Evolutionary conservation across 1,284 basidiomycete species (phyloP).

Genomic region (Boletus mariae): DNA sequence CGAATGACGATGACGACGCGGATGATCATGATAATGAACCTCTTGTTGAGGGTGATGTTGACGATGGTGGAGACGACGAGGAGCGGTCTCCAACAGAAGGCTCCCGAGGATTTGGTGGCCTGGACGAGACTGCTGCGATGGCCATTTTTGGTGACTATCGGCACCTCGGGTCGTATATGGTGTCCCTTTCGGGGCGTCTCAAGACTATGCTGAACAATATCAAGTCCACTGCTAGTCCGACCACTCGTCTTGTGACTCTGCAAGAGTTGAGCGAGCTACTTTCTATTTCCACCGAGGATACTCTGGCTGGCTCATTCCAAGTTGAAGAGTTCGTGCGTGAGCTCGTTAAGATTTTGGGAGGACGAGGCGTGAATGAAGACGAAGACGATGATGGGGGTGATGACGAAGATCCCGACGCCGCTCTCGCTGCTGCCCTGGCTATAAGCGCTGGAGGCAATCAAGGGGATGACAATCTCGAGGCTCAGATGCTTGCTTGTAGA

Average conservation of each 20-base stretch:
- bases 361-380: conserved; percentile 69
- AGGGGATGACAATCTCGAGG: conserved; percentile 85
- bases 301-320: conserved; percentile 91
- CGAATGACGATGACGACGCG: conserved; percentile 43
- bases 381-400: conserved; percentile 60
- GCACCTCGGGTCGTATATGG: conserved; percentile 87
- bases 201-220: conserved; percentile 90
- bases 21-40: conserved; percentile 48
- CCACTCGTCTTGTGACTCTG: conserved; percentile 82
- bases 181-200: conserved; percentile 80
- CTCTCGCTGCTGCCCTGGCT: conserved; percentile 79
- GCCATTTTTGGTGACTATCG: conserved; percentile 83
- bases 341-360: conserved; percentile 88
- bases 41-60: conserved; percentile 35
- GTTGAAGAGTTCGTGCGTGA: conserved; percentile 91
- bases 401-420: conserved; percentile 73
- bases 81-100: conserved; percentile 31
- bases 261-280: conserved; percentile 95
- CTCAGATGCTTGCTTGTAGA: conserved; percentile 89
- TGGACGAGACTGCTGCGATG: conserved; percentile 74
- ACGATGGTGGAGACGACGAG: conserved; percentile 43
- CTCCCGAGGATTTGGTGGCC: conserved; percentile 48
- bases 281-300: conserved; percentile 97
- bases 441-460: conserved; percentile 64
- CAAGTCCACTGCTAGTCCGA: conserved; percentile 75